These are phyloP conservation scores for Saccharomycopsis schoenii DNA, from an alignment of 805 yeast species.

Conservation along the genomic window DNA sequence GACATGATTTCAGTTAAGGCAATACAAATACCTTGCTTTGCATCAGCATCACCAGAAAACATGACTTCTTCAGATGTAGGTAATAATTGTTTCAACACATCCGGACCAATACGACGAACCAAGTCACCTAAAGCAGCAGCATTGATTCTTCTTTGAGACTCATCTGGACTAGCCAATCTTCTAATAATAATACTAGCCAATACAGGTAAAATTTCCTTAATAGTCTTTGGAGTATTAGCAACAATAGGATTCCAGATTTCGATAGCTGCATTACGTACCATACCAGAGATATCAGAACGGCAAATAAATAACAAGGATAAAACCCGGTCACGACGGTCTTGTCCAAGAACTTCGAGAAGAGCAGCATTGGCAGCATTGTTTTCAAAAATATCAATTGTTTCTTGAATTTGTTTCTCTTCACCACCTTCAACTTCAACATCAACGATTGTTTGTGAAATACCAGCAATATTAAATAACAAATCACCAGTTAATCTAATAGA, in stretches of 20 bases:
- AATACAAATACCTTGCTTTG: conserved; percentile 93
- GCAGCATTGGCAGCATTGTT: conserved; percentile 27
- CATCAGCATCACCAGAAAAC: conserved; percentile 58
- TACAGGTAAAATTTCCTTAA: conserved; percentile 83
- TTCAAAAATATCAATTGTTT: conserved; percentile 17
- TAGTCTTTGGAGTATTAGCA: conserved; percentile 89
- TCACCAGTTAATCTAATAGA: conserved; percentile 96
- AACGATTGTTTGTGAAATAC: conserved; percentile 61
- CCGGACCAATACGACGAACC: conserved; percentile 87
- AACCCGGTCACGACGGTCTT: conserved; percentile 78
- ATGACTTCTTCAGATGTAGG: conserved; percentile 69
- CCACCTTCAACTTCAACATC: conserved; percentile 50
- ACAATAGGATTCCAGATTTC: conserved; percentile 97
- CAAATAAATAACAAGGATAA: conserved; percentile 83
- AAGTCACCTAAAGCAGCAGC: conserved; percentile 91
- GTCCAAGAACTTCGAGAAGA: conserved; percentile 72
- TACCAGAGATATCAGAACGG: conserved; percentile 82
- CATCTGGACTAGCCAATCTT: conserved; percentile 75
- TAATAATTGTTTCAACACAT: conserved; percentile 70
- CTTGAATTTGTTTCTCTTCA: conserved; percentile 22
- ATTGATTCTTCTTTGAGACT: conserved; percentile 72
- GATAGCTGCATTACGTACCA: conserved; percentile 80
- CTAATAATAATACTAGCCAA: conserved; percentile 72
- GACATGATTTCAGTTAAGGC: conserved; percentile 80
- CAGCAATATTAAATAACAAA: conserved; percentile 85